Percentiles rank a stretch among this genome's conserved stretches.
These are phyloP conservation scores for Phytophthora uliginosa DNA, from an alignment of 352 stramenopile genomes.

Conservation along the genomic window DNA sequence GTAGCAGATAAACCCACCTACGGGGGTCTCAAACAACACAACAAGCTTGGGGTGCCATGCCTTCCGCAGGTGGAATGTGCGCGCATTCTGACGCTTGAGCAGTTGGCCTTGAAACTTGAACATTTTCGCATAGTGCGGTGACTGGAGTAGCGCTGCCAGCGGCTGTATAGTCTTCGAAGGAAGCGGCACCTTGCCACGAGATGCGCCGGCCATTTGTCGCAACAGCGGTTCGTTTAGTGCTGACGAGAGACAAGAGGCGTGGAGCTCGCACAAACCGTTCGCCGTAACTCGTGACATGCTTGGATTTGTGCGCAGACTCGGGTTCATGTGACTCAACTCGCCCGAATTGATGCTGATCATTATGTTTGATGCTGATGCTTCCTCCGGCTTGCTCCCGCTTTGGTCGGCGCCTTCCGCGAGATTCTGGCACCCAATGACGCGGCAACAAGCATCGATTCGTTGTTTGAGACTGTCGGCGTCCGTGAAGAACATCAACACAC, in stretches of 20 bases:
- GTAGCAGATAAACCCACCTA: conserved; percentile 79
- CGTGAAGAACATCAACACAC: conserved; percentile 44
- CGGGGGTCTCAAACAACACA: conserved; percentile 66
- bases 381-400: conserved; percentile 19
- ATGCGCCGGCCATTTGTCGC: conserved; percentile 40
- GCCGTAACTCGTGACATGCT: conserved; percentile 17
- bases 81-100: conserved; percentile 52
- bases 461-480: conserved; percentile 52
- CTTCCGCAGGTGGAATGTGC: conserved; percentile 72
- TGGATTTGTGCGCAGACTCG: conserved; percentile 15
- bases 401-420: conserved; percentile 20
- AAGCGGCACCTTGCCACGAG: conserved; percentile 37
- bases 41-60: conserved; percentile 66
- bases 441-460: conserved; percentile 57
- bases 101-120: conserved; percentile 71
- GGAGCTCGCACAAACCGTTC: conserved; percentile 46
- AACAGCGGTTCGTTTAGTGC: conserved; percentile 38
- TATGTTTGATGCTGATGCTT: conserved; percentile 35
- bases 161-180: conserved; percentile 22
- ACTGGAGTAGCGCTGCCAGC: conserved; percentile 45
- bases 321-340: conserved; percentile 23
- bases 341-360: conserved; percentile 27
- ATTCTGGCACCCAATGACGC: conserved; percentile 58
- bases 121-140: conserved; percentile 57
- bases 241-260: conserved; percentile 33